A percentile compares a stretch with the other conserved stretches of the same genome.
Evolutionary conservation across 169 alveolate genomes (phyloP).

Genomic region (Besnoitia besnoiti): DNA sequence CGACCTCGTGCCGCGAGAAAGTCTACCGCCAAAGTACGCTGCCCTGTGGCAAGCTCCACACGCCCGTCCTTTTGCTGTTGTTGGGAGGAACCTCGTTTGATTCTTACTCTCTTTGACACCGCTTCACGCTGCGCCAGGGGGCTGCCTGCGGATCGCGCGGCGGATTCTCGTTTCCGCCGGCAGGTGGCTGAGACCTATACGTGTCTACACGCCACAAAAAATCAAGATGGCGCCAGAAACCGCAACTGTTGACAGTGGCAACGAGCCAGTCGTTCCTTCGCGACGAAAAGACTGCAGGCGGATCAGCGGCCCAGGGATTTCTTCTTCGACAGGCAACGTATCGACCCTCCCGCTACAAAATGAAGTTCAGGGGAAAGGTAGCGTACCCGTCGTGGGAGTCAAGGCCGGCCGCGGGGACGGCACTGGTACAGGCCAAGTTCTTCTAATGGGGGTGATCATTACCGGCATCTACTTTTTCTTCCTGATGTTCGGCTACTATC

Average conservation of each 20-base stretch:
- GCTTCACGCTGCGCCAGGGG: too few relatives aligned
- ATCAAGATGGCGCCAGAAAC: neutral
- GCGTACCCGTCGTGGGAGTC: neutral
- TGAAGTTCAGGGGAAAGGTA: neutral
- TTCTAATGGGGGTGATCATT: neutral
- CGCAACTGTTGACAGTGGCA: neutral
- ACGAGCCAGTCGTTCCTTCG: neutral
- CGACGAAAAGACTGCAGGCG: neutral
- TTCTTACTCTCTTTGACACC: too few relatives aligned
- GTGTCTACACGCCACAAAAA: too few relatives aligned
- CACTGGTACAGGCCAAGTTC: neutral
- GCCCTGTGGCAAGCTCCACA: too few relatives aligned
- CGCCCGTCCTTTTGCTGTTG: too few relatives aligned
- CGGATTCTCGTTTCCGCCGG: too few relatives aligned
- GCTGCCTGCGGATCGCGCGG: too few relatives aligned
- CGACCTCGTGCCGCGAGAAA: too few relatives aligned
- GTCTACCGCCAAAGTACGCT: too few relatives aligned
- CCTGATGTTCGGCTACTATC: conserved; percentile 48
- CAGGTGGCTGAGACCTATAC: too few relatives aligned
- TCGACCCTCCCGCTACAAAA: neutral
- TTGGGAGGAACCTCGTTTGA: too few relatives aligned
- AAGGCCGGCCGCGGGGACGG: neutral
- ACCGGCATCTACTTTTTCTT: conserved; percentile 53
- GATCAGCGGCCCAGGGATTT: neutral
- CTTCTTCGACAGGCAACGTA: neutral